A percentile compares a stretch with the other conserved stretches of the same genome.
These are phyloP conservation scores for Agaricus bisporus DNA, from an alignment of 768 basidiomycete species.

Conservation along the genomic window DNA sequence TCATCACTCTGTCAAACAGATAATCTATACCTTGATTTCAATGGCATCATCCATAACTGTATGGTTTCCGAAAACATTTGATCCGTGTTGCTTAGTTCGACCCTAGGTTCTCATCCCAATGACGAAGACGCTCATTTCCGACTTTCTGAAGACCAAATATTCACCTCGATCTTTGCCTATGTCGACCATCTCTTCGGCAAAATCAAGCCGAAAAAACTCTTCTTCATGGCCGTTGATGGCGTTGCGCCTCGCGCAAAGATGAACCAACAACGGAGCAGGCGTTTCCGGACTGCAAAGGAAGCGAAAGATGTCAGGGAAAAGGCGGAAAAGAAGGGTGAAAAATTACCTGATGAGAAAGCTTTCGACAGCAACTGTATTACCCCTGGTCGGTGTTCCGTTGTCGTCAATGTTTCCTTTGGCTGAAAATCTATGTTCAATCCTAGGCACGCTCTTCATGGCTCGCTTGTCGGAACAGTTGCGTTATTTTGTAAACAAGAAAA, in stretches of 20 bases:
- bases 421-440: not conserved
- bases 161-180: slow-evolving; percentile 94
- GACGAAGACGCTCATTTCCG: slow-evolving; percentile 96
- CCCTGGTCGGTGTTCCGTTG: slow-evolving; percentile 56
- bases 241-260: slow-evolving; percentile 98
- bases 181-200: slow-evolving; percentile 95
- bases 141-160: slow-evolving; percentile 94
- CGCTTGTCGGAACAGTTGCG: slow-evolving; percentile 85
- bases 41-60: slow-evolving; percentile 88
- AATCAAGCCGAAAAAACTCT: slow-evolving; percentile 95
- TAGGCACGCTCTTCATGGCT: slow-evolving; percentile 95
- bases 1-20: slow-evolving; percentile 36
- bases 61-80: slow-evolving; percentile 15
- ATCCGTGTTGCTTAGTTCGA: not conserved
- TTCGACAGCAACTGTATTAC: slow-evolving; percentile 99
- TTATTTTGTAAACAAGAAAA: slow-evolving; percentile 98
- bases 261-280: slow-evolving; percentile 94
- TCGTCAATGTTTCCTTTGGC: not conserved
- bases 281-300: slow-evolving; percentile 93
- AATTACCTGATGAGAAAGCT: slow-evolving; percentile 87
- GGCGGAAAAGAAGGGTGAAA: slow-evolving; percentile 85
- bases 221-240: slow-evolving; percentile 98
- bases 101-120: slow-evolving; percentile 85
- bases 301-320: slow-evolving; percentile 82
- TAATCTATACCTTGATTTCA: slow-evolving; percentile 92